phyloP scores from a whole-genome alignment of 768 basidiomycete species.

The Botryobasidium botryosum region DNA sequence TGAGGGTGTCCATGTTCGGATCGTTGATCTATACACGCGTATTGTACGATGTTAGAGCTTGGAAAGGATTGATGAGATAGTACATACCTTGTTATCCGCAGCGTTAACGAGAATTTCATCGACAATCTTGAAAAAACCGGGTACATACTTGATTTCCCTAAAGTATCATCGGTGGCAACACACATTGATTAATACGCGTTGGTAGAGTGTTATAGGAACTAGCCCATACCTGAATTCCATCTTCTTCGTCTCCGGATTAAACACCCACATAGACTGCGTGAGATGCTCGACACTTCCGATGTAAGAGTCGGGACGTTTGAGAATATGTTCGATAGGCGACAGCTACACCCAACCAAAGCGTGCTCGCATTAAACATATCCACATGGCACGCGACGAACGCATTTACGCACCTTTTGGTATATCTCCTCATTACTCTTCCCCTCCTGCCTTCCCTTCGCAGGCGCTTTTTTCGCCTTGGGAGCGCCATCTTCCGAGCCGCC shows the following conservation, averaged over 20 bases:
- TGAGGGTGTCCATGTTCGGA: conserved; percentile 74
- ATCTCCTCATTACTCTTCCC: conserved; percentile 77
- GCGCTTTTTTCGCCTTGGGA: conserved; percentile 14
- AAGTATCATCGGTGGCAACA: neutral
- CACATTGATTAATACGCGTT: neutral
- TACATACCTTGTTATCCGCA: conserved; percentile 87
- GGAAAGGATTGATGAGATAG: neutral
- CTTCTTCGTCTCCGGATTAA: conserved; percentile 63
- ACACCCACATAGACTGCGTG: conserved; percentile 86
- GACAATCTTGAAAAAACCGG: conserved; percentile 98
- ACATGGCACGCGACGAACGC: neutral
- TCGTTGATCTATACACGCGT: conserved; percentile 62
- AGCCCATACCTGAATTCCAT: conserved; percentile 66
- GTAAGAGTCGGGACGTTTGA: conserved; percentile 86
- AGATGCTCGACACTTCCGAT: conserved; percentile 90
- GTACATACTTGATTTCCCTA: conserved; percentile 56
- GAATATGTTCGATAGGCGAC: conserved; percentile 84
- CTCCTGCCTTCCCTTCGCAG: conserved; percentile 33
- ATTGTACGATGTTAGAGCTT: neutral
- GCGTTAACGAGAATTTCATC: conserved; percentile 99
- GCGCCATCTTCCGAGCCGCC: conserved; percentile 22
- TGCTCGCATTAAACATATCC: conserved; percentile 2
- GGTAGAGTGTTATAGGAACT: neutral
- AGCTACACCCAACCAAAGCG: conserved; percentile 36
- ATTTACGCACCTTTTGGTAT: conserved; percentile 57